Base-by-base conservation (phyloP, 2,329 filamentous ascomycete genomes). In the Phaeophleospora eucalypticola region DNA sequence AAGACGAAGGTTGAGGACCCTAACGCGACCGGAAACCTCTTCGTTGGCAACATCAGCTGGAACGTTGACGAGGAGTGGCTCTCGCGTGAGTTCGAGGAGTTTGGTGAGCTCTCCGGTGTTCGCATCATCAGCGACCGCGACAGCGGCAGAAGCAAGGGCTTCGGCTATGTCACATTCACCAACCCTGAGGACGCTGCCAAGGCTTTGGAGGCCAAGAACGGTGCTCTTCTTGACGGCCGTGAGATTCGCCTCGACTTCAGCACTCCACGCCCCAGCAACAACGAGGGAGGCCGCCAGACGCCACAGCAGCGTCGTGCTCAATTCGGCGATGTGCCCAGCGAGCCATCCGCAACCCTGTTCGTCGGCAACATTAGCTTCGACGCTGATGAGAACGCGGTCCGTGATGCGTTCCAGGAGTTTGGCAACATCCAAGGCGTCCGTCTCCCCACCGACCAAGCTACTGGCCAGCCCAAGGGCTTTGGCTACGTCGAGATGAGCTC, bases 1-100 rank as follows among this genome's bases (percentile, higher is more conserved):
- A 87, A 86, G 77, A 71, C 73, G 65, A 86, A 86, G 78, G 78
- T 76, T 29, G 79, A 82, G 46, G 69, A 66, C 42, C 43, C 41
- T 15, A 65, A 68, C 65, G 42, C 74, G 67, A 49, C 68, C 27
- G 74, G 75, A 57, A 95, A 89, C 62, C 82, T 96, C 44, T 96
- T 95, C 70, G 82, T 89, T 57, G 90, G 90, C 59, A 91, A 89
- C 76, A 77, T 96, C 55, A 89, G 87, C 71, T 96, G 89, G 89
- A 87, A 84, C 65, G 77, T 95, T 43, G 87, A 94, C 60, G 90
- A 95, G 69, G 82, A 89, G 56, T 81, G 81, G 72, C 82, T 96
- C 55, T 78, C 80, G 58, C 79, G 84, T 61, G 86, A 91, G 68
- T 95, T 96, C 74, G 81, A 89, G 74, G 72, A 80, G 53, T 91